Conservation (phyloP, 2,329 filamentous ascomycete species). For the Chaetoscypha palmicola region DNA sequence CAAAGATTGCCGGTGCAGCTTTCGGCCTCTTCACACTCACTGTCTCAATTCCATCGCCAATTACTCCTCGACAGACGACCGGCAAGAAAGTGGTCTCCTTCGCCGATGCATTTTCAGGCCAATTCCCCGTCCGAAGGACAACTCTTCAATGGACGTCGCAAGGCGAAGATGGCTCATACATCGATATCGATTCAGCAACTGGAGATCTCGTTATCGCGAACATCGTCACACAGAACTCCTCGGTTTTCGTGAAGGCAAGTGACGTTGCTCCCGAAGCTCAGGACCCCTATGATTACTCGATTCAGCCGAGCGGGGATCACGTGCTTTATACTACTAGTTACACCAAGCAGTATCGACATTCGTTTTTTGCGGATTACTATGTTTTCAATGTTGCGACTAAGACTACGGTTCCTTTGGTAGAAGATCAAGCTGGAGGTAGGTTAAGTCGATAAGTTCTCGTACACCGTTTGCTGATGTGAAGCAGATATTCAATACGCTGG, state of each 20-base stretch:
- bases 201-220: slow-evolving; percentile 54
- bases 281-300: slow-evolving; percentile 51
- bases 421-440: slow-evolving; percentile 38
- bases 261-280: slow-evolving; percentile 41
- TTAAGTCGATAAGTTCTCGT: not conserved
- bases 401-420: slow-evolving; percentile 46
- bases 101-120: slow-evolving; percentile 20
- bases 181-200: slow-evolving; percentile 39
- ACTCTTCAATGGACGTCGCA: slow-evolving; percentile 45
- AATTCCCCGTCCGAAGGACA: slow-evolving; percentile 18
- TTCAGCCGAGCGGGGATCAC: slow-evolving; percentile 51
- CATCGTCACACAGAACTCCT: slow-evolving; percentile 49
- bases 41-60: not conserved
- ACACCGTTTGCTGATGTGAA: not conserved
- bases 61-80: not conserved
- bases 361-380: slow-evolving; percentile 61
- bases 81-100: slow-evolving; percentile 23
- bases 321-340: slow-evolving; percentile 58
- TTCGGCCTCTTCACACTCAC: slow-evolving; percentile 1
- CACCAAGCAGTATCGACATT: slow-evolving; percentile 62
- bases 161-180: slow-evolving; percentile 55
- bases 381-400: slow-evolving; percentile 55
- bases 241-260: slow-evolving; percentile 51
- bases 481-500: slow-evolving; percentile 54
- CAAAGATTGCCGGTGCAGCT: not conserved